Percentiles rank a stretch among this genome's conserved stretches.
phyloP scores from a whole-genome alignment of 192 early-diverging fungal species.

The Jimgerdemannia flammicorona region DNA sequence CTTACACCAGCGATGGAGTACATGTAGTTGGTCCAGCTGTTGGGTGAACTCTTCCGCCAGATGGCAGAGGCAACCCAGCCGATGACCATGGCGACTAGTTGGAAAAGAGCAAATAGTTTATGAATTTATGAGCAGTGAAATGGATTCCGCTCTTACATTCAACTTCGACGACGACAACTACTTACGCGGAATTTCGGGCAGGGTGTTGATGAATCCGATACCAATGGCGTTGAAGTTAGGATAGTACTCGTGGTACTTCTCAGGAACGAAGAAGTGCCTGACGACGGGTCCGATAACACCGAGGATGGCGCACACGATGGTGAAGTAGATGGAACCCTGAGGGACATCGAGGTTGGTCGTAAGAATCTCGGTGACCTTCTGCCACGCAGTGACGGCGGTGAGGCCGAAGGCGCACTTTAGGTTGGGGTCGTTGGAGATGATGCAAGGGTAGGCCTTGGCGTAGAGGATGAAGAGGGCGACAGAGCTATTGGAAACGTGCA shows the following conservation, averaged over 20 bases:
- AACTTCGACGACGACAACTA: too few species aligned
- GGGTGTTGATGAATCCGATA: slow-evolving; percentile 33
- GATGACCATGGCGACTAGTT: slow-evolving; percentile 3
- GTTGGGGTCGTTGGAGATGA: slow-evolving; percentile 21
- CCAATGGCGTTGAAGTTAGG: slow-evolving; percentile 54
- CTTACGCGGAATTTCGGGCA: neutral
- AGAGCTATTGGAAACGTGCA: too few species aligned
- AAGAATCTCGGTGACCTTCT: slow-evolving; percentile 17
- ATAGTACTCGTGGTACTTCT: slow-evolving; percentile 43
- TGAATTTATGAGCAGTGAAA: too few species aligned
- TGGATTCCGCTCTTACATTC: too few species aligned
- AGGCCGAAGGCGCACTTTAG: slow-evolving; percentile 36
- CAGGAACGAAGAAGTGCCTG: slow-evolving; percentile 45
- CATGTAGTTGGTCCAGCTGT: slow-evolving; percentile 42
- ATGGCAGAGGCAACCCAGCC: slow-evolving; percentile 43
- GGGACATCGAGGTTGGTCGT: slow-evolving; percentile 26
- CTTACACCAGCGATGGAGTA: slow-evolving; percentile 28
- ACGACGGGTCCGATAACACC: slow-evolving; percentile 35
- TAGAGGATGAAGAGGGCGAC: slow-evolving; percentile 59
- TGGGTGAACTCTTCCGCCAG: slow-evolving; percentile 46
- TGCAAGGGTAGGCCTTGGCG: slow-evolving; percentile 61
- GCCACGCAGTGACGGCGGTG: slow-evolving; percentile 38
- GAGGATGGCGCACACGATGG: slow-evolving; percentile 34
- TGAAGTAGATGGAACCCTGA: slow-evolving; percentile 30
- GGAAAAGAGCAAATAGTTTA: too few species aligned